Evolutionary conservation across 441 rosid species (phyloP).

Genomic region (Gossypium gossypioides): DNA sequence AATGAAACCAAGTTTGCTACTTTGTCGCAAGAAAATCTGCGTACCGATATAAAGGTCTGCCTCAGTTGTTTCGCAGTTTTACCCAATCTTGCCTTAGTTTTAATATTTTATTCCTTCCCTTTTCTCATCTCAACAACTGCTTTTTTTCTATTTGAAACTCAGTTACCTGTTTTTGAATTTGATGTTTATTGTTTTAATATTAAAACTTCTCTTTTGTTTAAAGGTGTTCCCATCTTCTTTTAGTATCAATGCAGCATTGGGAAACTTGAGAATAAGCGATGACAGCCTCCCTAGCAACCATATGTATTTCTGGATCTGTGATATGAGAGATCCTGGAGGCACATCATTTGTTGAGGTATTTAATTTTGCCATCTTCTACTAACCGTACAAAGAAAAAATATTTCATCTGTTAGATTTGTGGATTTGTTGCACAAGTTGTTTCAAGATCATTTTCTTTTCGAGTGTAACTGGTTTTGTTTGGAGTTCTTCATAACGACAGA

Average conservation of each 20-base stretch:
- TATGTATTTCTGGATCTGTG: slow-evolving; percentile 92
- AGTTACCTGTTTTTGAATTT: neutral
- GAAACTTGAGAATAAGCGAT: slow-evolving; percentile 93
- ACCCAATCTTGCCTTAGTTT: neutral
- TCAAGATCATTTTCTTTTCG: neutral
- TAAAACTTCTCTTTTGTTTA: slow-evolving; percentile 13
- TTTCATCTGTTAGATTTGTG: neutral
- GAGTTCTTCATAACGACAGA: neutral
- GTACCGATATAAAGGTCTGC: slow-evolving; percentile 79
- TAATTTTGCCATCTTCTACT: slow-evolving; percentile 12
- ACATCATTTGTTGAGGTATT: slow-evolving; percentile 95
- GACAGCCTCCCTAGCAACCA: slow-evolving; percentile 79
- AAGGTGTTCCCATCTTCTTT: slow-evolving; percentile 97
- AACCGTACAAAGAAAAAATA: neutral
- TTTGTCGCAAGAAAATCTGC: slow-evolving; percentile 82
- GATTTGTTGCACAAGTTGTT: neutral
- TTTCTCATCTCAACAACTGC: slow-evolving; percentile 3
- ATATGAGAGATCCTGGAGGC: slow-evolving; percentile 97
- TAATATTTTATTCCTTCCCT: slow-evolving; percentile 1
- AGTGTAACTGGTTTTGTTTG: neutral
- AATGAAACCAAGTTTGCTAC: slow-evolving; percentile 81
- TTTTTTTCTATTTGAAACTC: neutral
- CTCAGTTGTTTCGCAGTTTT: slow-evolving; percentile 11
- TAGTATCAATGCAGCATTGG: slow-evolving; percentile 78
- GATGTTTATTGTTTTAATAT: slow-evolving; percentile 9